Evolutionary conservation across 2,329 filamentous ascomycete species (phyloP).

Genomic region (Fusarium agapanthi): DNA sequence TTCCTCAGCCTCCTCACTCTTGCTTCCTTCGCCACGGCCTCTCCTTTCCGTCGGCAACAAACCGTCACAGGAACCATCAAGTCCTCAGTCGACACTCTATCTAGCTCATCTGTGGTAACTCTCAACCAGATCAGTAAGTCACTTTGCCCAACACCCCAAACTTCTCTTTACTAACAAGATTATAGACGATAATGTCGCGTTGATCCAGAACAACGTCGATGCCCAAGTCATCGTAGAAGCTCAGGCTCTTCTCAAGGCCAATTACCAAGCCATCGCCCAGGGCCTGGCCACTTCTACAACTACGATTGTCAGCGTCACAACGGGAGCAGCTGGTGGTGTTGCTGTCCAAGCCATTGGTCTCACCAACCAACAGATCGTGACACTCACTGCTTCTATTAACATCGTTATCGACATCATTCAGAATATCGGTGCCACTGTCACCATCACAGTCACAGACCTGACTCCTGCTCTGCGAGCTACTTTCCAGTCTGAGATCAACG

Average conservation of each 20-base stretch:
- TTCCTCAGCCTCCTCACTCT: constrained; percentile 20
- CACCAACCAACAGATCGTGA: not conserved
- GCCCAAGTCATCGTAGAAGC: not conserved
- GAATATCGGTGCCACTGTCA: not conserved
- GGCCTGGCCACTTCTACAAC: not conserved
- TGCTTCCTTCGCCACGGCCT: constrained; percentile 18
- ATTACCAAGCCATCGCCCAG: not conserved
- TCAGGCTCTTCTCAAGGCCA: not conserved
- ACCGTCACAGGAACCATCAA: constrained; percentile 8
- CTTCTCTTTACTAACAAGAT: not conserved
- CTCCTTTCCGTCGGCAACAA: constrained; percentile 13
- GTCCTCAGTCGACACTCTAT: not conserved
- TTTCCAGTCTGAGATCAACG: not conserved
- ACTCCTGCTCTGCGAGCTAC: not conserved
- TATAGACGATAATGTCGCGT: not conserved
- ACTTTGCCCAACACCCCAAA: not conserved
- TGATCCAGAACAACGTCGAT: not conserved
- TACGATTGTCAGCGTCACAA: constrained; percentile 13
- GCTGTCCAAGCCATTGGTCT: not conserved
- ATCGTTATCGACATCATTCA: not conserved
- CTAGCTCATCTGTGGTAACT: accelerated
- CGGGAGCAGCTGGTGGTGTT: constrained; percentile 14
- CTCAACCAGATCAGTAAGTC: constrained; percentile 5
- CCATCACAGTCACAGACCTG: not conserved
- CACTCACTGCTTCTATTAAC: not conserved